Evolutionary conservation across 1,139 yeast genomes (phyloP).

Genomic region (Tardiomyces blankii): DNA sequence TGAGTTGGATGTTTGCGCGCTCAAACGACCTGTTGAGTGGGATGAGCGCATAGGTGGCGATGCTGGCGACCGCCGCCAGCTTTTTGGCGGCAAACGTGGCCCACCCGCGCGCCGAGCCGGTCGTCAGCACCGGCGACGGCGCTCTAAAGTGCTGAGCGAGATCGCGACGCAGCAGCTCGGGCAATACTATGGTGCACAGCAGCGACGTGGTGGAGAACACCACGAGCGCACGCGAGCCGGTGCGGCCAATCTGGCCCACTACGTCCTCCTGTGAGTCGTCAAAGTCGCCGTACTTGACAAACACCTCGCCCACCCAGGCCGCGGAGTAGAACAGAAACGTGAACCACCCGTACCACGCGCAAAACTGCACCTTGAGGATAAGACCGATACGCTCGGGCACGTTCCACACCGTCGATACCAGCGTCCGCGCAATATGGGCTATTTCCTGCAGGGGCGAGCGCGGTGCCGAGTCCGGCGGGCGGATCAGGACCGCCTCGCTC

Average conservation of each 20-base stretch:
- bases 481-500: conserved; percentile 26
- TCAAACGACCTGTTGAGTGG: conserved; percentile 1
- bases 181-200: conserved; percentile 23
- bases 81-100: not conserved
- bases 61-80: not conserved
- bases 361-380: conserved; percentile 24
- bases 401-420: conserved; percentile 11
- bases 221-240: conserved; percentile 28
- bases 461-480: conserved; percentile 16
- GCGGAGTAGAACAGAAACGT: conserved; percentile 29
- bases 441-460: conserved; percentile 4
- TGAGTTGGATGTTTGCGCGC: conserved; percentile 9
- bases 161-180: conserved; percentile 12
- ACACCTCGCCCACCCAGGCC: conserved; percentile 32
- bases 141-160: no score
- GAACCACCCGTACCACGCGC: conserved; percentile 31
- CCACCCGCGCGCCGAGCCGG: not conserved
- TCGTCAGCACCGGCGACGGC: not conserved
- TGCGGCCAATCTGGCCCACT: conserved; percentile 28
- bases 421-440: conserved; percentile 10
- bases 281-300: conserved; percentile 14
- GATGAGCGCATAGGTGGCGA: not conserved
- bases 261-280: conserved; percentile 5
- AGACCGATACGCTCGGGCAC: conserved; percentile 18
- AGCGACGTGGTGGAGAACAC: conserved; percentile 28